Percentiles rank a stretch among this genome's conserved stretches.
These are phyloP conservation scores for Dissoconium aciculare DNA, from an alignment of 2,329 filamentous ascomycete species.

Conservation along the genomic window DNA sequence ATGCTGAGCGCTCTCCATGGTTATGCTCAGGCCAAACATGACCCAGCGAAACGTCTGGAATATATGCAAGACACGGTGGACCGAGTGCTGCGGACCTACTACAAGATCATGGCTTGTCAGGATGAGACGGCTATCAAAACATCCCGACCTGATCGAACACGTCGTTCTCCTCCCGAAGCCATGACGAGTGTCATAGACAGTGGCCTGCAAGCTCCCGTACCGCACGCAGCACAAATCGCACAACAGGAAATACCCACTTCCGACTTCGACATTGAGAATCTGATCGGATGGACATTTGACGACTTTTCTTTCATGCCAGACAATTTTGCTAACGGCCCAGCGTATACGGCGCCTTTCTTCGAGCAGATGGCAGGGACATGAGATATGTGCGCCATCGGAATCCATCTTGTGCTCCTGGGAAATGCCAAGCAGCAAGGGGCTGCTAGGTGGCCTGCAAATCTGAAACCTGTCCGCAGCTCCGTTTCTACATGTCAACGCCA, in stretches of 20 bases:
- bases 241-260: no score
- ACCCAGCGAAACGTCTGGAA: slow-evolving; percentile 10
- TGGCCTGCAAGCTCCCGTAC: slow-evolving; percentile 6
- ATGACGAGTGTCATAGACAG: not conserved
- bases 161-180: not conserved
- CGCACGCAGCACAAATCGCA: not conserved
- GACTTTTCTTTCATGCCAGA: slow-evolving; percentile 17
- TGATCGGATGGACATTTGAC: slow-evolving; percentile 21
- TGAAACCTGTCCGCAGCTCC: no score
- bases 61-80: slow-evolving; percentile 23
- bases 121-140: slow-evolving; percentile 9
- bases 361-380: no score
- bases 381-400: no score
- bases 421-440: no score
- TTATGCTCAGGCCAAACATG: slow-evolving; percentile 15
- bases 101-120: slow-evolving; percentile 22
- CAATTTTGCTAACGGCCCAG: no score
- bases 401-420: no score
- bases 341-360: no score
- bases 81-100: slow-evolving; percentile 16
- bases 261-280: slow-evolving; percentile 18
- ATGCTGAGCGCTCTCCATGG: slow-evolving; percentile 18
- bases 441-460: no score
- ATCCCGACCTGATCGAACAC: no score
- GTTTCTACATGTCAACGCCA: no score